These are phyloP conservation scores for Phytopythium cucurbitacearum DNA, from an alignment of 352 stramenopile genomes.

Conservation along the genomic window DNA sequence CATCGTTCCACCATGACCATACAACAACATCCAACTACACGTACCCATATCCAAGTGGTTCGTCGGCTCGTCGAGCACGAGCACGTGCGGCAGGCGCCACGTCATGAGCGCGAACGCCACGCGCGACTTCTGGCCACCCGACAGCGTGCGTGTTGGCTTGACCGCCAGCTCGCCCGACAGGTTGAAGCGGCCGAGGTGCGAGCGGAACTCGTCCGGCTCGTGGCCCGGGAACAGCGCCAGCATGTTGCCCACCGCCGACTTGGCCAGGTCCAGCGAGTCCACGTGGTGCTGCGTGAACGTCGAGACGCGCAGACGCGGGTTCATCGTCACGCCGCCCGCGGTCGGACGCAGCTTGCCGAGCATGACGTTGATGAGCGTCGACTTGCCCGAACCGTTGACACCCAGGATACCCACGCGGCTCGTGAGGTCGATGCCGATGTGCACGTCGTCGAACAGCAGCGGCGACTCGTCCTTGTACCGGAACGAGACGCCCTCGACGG, in stretches of 20 bases:
- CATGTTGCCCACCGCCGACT: slow-evolving; percentile 89
- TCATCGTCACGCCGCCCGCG: slow-evolving; percentile 85
- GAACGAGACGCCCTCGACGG: slow-evolving; percentile 88
- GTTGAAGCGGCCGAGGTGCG: slow-evolving; percentile 95
- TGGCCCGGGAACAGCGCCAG: slow-evolving; percentile 88
- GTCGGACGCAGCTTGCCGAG: slow-evolving; percentile 91
- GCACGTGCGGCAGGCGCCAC: slow-evolving; percentile 93
- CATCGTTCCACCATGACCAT: too few relatives aligned
- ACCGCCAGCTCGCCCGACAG: slow-evolving; percentile 94
- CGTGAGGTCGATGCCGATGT: slow-evolving; percentile 96
- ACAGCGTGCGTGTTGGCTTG: slow-evolving; percentile 93
- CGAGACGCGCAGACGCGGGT: slow-evolving; percentile 90
- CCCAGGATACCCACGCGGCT: slow-evolving; percentile 92
- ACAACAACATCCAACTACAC: slow-evolving; percentile 12
- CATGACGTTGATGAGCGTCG: slow-evolving; percentile 96
- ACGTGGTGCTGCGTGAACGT: slow-evolving; percentile 97
- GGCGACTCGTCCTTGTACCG: slow-evolving; percentile 55
- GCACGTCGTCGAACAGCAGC: slow-evolving; percentile 84
- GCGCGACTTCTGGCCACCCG: slow-evolving; percentile 94
- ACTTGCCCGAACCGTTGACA: slow-evolving; percentile 93
- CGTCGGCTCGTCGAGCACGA: slow-evolving; percentile 96
- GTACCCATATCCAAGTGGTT: slow-evolving; percentile 95
- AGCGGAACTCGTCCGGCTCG: slow-evolving; percentile 88
- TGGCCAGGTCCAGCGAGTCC: slow-evolving; percentile 92
- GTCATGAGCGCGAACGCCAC: slow-evolving; percentile 94